Conservation (phyloP, 371 early-diverging fungal genomes). For the Rhizomucor miehei region DNA sequence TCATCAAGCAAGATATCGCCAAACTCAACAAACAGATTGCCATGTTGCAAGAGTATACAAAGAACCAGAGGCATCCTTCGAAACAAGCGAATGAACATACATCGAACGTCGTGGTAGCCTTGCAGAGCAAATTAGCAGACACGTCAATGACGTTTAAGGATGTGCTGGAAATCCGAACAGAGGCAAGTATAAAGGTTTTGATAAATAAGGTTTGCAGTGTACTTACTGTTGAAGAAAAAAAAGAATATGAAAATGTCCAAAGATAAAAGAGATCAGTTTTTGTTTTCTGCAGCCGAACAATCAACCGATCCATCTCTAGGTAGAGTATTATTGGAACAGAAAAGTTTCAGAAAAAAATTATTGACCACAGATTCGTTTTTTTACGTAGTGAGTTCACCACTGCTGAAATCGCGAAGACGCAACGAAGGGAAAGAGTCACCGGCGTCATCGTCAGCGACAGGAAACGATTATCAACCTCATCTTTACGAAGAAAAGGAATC, state of each 20-base stretch:
- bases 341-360: background rate
- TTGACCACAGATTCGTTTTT: too few relatives aligned
- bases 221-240: background rate
- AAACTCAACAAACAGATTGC: conserved; percentile 88
- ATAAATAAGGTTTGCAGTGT: background rate
- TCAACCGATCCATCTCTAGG: conserved; percentile 25
- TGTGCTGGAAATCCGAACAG: conserved; percentile 90
- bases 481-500: conserved; percentile 29
- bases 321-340: conserved; percentile 10
- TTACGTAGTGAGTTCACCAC: conserved; percentile 63
- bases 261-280: conserved; percentile 64
- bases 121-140: conserved; percentile 89
- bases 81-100: conserved; percentile 91
- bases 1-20: conserved; percentile 95
- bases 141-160: conserved; percentile 90
- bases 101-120: conserved; percentile 83
- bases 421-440: conserved; percentile 46
- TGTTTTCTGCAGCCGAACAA: conserved; percentile 44
- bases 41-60: conserved; percentile 69
- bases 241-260: conserved; percentile 76
- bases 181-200: conserved; percentile 40
- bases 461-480: conserved; percentile 15
- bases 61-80: conserved; percentile 44
- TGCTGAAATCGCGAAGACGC: conserved; percentile 49
- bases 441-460: conserved; percentile 38